phyloP scores from a whole-genome alignment of 257 asterid genomes.

The Capsicum baccatum region DNA sequence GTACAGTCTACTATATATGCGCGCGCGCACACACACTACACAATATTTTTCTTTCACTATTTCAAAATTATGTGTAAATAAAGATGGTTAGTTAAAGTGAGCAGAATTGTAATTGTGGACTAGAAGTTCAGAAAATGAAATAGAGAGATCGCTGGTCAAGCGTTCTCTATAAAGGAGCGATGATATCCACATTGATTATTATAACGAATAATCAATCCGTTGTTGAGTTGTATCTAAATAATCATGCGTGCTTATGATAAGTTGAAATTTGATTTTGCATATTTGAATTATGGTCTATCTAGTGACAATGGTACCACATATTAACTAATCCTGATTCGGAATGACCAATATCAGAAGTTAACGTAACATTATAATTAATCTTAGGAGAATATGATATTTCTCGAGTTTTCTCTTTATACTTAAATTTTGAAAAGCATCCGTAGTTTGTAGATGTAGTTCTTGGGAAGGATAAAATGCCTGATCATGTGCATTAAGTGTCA shows the following conservation, averaged over 20 bases:
- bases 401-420: neutral
- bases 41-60: neutral
- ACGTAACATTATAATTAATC: neutral
- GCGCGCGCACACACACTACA: neutral
- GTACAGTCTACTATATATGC: neutral
- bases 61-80: neutral
- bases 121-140: neutral
- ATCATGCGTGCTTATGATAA: neutral
- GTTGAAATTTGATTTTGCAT: constrained; percentile 3
- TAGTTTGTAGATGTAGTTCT: neutral
- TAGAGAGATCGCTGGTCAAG: neutral
- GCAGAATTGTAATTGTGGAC: neutral
- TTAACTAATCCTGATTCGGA: neutral
- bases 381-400: neutral
- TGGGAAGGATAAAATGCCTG: neutral
- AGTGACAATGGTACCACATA: neutral
- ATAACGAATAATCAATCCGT: neutral
- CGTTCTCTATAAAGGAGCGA: neutral
- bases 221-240: neutral
- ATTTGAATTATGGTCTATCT: too few relatives aligned
- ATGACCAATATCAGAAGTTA: constrained; percentile 1
- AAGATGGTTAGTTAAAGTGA: neutral
- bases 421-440: neutral
- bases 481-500: neutral
- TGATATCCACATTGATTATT: neutral